Evolutionary conservation across 2,329 filamentous ascomycete species (phyloP).

Genomic region (Pseudocercospora fijiensis): DNA sequence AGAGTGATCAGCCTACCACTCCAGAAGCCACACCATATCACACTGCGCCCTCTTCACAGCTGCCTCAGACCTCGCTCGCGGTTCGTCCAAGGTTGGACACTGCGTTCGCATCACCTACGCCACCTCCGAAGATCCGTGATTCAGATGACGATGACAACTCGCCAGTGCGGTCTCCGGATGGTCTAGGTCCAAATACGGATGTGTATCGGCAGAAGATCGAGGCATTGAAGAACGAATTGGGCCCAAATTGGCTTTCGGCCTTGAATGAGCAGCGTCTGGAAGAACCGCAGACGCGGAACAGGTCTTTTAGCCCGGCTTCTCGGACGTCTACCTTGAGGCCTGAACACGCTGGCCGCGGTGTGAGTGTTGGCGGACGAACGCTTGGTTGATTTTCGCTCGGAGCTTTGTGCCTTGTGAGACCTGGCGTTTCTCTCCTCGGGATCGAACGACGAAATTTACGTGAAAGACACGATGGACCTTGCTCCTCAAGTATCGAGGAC

Average conservation of each 20-base stretch:
- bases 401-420: too few relatives aligned
- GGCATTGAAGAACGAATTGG: slow-evolving; percentile 78
- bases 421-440: not conserved
- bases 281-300: slow-evolving; percentile 20
- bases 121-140: slow-evolving; percentile 32
- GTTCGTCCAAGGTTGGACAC: slow-evolving; percentile 34
- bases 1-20: slow-evolving; percentile 31
- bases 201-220: slow-evolving; percentile 83
- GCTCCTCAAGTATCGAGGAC: not conserved
- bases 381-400: slow-evolving; percentile 32
- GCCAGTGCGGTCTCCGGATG: slow-evolving; percentile 31
- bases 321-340: slow-evolving; percentile 28
- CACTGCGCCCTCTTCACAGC: slow-evolving; percentile 24
- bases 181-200: slow-evolving; percentile 33
- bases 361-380: slow-evolving; percentile 36
- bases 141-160: slow-evolving; percentile 36
- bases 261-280: slow-evolving; percentile 71
- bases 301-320: slow-evolving; percentile 34
- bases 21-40: slow-evolving; percentile 31
- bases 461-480: not conserved
- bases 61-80: slow-evolving; percentile 17
- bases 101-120: slow-evolving; percentile 31
- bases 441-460: not conserved
- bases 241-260: slow-evolving; percentile 81
- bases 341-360: slow-evolving; percentile 29